Evolutionary conservation across 2,329 filamentous ascomycete genomes (phyloP), one percentile per base, ranked within the genome.

Genomic region (Fusarium odoratissimum): DNA sequence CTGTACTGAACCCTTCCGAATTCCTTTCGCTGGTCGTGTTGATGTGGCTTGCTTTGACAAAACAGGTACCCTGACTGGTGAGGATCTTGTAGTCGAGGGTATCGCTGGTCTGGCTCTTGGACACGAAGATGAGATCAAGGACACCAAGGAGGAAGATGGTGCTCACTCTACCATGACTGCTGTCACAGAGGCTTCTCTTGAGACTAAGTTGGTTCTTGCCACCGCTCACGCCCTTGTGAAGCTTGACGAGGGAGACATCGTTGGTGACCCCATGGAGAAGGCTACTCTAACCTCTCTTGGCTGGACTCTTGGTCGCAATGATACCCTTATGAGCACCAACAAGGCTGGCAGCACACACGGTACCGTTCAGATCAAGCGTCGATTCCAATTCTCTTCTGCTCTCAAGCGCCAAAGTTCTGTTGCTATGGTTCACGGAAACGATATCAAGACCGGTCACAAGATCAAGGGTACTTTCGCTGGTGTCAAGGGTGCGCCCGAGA

Each of bases 231-330:
- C 96, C 45, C 87, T 99, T 33, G 97, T 99, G 55, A 98, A 95
- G 80, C 88, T 99, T 21, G 96, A 99, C 74, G 96, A 99, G 81
- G 96, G 96, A 25, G 96, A 99, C 17, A 92, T 98, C 75, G 96
- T 99, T 48, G 96, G 96, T 78, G 96, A 99, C 79, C 96, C 96
- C 5, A 99, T 99, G 96, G 96, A 99, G 80, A 98, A 98, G 84
- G 96, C 96, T 48, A 98, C 96, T 3, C 86, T 99, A 33, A 86
- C 88, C 54, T 95, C 95, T 62, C 91, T 99, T 16, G 95, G 95
- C 60, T 99, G 96, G 96, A 91, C 89, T 63, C 88, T 99, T n/a
- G 95, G 95, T 52, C 92, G 91, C 78, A 96, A 97, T 74, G 95
- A 99, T 78, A 91, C 89, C 37, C 88, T 99, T 21, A 90, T 90